Percentiles rank a stretch among this genome's conserved stretches.
Conservation (phyloP, 129 eudicot genomes). For the Chrysanthemum makinoi region DNA sequence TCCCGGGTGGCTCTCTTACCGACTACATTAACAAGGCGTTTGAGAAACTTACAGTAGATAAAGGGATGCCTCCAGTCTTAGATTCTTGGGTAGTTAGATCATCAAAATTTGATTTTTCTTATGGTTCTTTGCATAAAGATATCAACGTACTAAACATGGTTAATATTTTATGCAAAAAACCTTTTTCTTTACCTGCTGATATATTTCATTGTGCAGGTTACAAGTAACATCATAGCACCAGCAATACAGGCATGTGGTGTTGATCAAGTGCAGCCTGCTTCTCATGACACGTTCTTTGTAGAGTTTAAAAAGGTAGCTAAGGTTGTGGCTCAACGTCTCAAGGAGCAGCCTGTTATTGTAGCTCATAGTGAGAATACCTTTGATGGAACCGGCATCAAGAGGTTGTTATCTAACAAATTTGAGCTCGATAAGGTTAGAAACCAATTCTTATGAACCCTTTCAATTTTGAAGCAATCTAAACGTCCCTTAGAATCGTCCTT, state of each 20-base stretch:
- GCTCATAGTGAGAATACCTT: constrained; percentile 91
- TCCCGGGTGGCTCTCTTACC: constrained; percentile 44
- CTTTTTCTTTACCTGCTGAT: constrained; percentile 7
- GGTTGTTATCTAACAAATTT: constrained; percentile 77
- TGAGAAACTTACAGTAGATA: constrained; percentile 79
- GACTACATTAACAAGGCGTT: constrained; percentile 68
- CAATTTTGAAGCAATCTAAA: neutral
- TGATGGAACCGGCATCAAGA: constrained; percentile 80
- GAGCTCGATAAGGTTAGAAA: constrained; percentile 86
- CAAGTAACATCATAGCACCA: constrained; percentile 67
- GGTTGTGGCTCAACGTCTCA: constrained; percentile 61
- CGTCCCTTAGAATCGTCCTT: neutral
- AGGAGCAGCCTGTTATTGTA: constrained; percentile 92
- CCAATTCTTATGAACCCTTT: neutral
- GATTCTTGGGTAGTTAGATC: constrained; percentile 74
- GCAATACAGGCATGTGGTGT: constrained; percentile 49
- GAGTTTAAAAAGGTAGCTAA: constrained; percentile 59
- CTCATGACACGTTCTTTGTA: constrained; percentile 61
- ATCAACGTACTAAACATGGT: neutral
- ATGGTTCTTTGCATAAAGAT: neutral
- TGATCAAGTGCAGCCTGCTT: constrained; percentile 34
- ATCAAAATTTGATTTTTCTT: neutral
- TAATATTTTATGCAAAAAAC: neutral
- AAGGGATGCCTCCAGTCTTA: constrained; percentile 96
- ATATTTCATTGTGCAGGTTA: constrained; percentile 47